Percentiles rank a stretch among this genome's conserved stretches.
These are phyloP conservation scores for Apiospora saccharicola DNA, from an alignment of 2,329 filamentous ascomycete genomes.

Conservation along the genomic window DNA sequence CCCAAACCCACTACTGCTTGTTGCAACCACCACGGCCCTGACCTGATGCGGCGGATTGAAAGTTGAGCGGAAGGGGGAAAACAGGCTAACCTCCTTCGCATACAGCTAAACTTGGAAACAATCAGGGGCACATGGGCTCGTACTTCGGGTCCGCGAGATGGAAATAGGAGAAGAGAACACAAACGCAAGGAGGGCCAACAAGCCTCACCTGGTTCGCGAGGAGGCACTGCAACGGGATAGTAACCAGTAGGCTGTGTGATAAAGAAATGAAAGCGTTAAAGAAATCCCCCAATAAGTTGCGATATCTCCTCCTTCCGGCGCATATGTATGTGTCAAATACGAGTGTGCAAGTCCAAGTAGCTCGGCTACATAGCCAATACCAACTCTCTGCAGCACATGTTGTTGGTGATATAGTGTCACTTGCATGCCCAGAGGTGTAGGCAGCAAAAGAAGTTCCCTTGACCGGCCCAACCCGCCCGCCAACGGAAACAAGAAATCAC, in stretches of 20 bases:
- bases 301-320: neutral
- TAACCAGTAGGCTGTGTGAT: neutral
- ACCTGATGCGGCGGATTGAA: neutral
- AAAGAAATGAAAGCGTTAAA: neutral
- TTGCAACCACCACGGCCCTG: neutral
- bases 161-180: neutral
- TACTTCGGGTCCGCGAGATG: conserved; percentile 3
- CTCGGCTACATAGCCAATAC: neutral
- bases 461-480: neutral
- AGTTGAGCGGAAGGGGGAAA: neutral
- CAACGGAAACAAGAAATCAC: neutral
- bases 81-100: neutral
- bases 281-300: neutral
- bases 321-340: neutral
- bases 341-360: neutral
- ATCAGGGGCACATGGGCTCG: conserved; percentile 1
- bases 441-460: neutral
- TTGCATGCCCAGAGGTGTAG: neutral
- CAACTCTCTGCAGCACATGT: neutral
- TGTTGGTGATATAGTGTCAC: neutral
- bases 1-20: neutral
- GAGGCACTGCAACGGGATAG: neutral
- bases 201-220: neutral
- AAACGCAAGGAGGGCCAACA: neutral
- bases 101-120: conserved; percentile 16